These are phyloP conservation scores for Pelargonium citronellum DNA, from an alignment of 441 rosid genomes.

Conservation along the genomic window DNA sequence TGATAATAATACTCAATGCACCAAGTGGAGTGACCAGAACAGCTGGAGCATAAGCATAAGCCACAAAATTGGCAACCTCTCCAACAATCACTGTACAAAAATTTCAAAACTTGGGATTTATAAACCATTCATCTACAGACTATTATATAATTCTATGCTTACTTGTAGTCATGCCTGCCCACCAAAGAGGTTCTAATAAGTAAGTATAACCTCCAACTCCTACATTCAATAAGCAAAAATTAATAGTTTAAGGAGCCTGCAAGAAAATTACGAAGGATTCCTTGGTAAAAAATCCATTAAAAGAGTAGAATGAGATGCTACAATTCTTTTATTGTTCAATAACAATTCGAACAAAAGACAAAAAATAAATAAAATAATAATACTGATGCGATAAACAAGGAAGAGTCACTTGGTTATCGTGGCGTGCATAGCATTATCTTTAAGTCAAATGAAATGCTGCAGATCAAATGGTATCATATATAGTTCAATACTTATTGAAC, in stretches of 20 bases:
- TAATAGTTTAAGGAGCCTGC: neutral
- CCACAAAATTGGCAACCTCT: constrained; percentile 64
- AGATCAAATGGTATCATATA: too few relatives aligned
- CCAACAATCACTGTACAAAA: constrained; percentile 53
- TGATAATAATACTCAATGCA: constrained; percentile 59
- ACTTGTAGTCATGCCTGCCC: constrained; percentile 66
- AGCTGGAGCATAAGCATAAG: constrained; percentile 70
- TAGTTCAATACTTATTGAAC: too few relatives aligned
- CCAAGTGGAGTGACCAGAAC: constrained; percentile 68
- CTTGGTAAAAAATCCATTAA: too few relatives aligned
- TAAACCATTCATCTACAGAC: constrained; percentile 6
- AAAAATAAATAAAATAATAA: too few relatives aligned
- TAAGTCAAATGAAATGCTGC: too few relatives aligned
- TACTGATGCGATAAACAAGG: too few relatives aligned
- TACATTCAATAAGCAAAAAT: constrained; percentile 18
- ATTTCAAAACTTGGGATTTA: constrained; percentile 15
- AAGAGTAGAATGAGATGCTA: too few relatives aligned
- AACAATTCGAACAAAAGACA: too few relatives aligned
- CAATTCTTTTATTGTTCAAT: too few relatives aligned
- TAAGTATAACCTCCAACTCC: constrained; percentile 61
- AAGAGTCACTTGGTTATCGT: too few relatives aligned
- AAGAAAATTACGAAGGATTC: too few relatives aligned
- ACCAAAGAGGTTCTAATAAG: constrained; percentile 65
- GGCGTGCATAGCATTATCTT: too few relatives aligned
- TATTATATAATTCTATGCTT: constrained; percentile 20